Base-by-base conservation (phyloP, 352 stramenopile species). In the Phytopythium delawarense region DNA sequence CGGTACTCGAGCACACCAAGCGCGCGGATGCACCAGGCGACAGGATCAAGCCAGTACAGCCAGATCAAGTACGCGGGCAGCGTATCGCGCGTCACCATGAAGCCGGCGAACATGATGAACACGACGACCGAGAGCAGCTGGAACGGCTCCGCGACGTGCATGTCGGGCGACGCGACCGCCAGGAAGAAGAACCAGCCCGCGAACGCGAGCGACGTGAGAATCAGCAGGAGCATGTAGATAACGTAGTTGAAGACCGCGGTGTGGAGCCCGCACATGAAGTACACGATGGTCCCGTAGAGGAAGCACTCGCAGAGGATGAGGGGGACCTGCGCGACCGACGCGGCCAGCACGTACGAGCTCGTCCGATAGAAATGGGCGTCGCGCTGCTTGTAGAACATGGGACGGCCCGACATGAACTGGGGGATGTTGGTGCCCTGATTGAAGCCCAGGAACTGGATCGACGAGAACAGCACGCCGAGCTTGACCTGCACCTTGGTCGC, bases 301-400 rank as follows among this genome's bases (percentile, higher is more conserved):
- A 87, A 48, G 9, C 66, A 73, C 71, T 91, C 82, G 32, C 76
- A 48, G 0, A 76, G 1, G 63, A 58, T 35, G 53, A 78, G 48
- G 53, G 72, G 60, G 15, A 76, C 18, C 13, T 70, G 59, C 1
- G 25, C 39, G 13, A 73, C 37, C 0, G 60, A 48, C 20, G 25
- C 32, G 1, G 61, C 71, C 28, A 89, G 50, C 44, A 89, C 70
- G 61, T 87, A 93, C 23, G 74, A 73, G 20, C 68, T 73, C 21
- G 81, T 67, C 15, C 75, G 76, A 53, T 78, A 89, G 61, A 91
- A 91, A 60, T 91, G 87, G 18, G 72, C 65, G 54, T 79, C 76
- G 6, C 69, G 66, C 30, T 93, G 84, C 57, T 89, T 91, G 74
- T 91, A 91, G 70, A 84, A 93, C 32, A 81, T 39, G 7, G 52